Evolutionary conservation across 805 yeast species (phyloP), one percentile per base, ranked within the genome.

Genomic region (Phaffomyces opuntiae): DNA sequence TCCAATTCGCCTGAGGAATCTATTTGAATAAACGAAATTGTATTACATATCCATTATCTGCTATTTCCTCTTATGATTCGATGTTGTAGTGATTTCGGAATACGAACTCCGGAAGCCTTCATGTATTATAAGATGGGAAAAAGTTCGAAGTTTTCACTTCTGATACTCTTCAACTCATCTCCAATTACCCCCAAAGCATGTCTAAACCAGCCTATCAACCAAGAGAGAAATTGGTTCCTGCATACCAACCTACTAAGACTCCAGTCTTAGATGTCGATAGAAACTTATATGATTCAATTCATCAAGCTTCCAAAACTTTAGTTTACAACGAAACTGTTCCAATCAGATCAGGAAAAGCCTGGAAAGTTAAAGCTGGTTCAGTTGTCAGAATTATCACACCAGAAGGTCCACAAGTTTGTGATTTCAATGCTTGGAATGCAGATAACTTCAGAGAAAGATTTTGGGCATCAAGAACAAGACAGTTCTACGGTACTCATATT

Each of bases 341-440:
- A 21, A 78, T 80, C 35, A 65, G 85, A 51, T 68, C 80, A 2
- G 87, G 81, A 4, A 67, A 73, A 40, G 83, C 85, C 0, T 77
- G 81, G 67, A 74, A 74, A 49, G 78, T 80, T n/a, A 80, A 82
- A 16, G 78, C 78, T 19, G 80, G 77, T 24, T 68, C 74, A 29
- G 72, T 80, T 29, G 77, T 81, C 48, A 66, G 86, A 36, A 67
- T 81, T 45, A 74, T 78, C 4, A 76, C 84, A 1, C 81, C 84
- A 3, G 80, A 81, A 53, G 86, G 86, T 5, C 83, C 87, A 2
- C 87, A 81, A 59, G 87, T 81, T 17, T 80, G 84, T 55, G 86
- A 81, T 56, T 72, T 80, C 61, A 80, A 81, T 62, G 73, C 78
- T 43, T 81, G 86, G 86, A 75, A 74, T 53, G 66, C 66, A 41